Base-by-base conservation (phyloP, 208 protist genomes). In the Polymyxa betae region DNA sequence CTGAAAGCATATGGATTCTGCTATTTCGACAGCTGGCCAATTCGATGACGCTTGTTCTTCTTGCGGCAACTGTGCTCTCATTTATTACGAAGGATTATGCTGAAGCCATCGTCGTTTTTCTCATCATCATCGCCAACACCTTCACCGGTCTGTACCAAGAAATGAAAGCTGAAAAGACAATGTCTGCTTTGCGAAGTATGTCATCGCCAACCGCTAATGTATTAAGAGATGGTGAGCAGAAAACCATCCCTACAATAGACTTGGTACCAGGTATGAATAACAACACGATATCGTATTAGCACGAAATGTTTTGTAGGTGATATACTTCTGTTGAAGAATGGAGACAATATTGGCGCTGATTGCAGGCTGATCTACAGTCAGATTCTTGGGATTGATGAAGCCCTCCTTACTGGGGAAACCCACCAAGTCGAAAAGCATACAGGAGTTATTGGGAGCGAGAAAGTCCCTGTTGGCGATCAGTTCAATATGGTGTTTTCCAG, bases 361-460 rank as follows among this genome's bases (percentile, higher is more conserved):
- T n/a, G 90, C 35, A 43, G 46, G 0, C 64, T 89, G 32, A 32
- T 91, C 72, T 46, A 43, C 1, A 46, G 44, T 0, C 90, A 91
- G 35, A 77, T 66, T 0, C 44, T 91, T 0, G 0, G 38, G 0
- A 66, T 91, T 0, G 90, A 91, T 45, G 64, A 91, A 16, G 87
- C 90, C 29, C 68, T 89, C 40, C 64, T 66, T 20, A 91, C 90
- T 66, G 90, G 90, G 43, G 90, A 91, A 91, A 45, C 72, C 5
- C 40, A 43, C 35, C 35, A 5, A 38, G 72, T 82, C 5, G 72
- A 82, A 5, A 89, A 60, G 24, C 32, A 88, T 87, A 46, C 49
- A 29, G 64, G 66, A 24, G 32, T n/a, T 52, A 46, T 91, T 45
- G 54, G 35, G 10, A 16, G 12, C 16, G 16, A 12, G 12, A 16